These are phyloP conservation scores for Rhodotorula paludigena DNA, from an alignment of 768 basidiomycete genomes.

Conservation along the genomic window DNA sequence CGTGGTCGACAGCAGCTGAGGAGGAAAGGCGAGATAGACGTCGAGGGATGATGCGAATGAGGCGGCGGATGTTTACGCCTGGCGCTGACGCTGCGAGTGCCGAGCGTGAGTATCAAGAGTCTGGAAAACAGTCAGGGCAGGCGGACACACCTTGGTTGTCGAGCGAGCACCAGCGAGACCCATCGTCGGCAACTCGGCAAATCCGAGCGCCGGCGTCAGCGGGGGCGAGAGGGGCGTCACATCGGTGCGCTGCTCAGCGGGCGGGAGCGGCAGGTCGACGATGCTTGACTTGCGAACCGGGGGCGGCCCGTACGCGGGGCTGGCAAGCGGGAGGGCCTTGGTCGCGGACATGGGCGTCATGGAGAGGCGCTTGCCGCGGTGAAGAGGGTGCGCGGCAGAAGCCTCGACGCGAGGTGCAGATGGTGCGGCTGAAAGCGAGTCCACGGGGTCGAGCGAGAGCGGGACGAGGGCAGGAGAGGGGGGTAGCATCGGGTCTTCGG, in stretches of 20 bases:
- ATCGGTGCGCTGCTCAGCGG: not conserved
- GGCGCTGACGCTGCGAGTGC: not conserved
- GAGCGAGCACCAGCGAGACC: not conserved
- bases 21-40: not conserved
- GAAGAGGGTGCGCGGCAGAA: not conserved
- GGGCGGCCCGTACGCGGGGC: not conserved
- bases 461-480: slow-evolving; percentile 9
- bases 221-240: not conserved
- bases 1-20: too few relatives aligned
- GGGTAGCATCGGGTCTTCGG: not conserved
- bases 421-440: too few relatives aligned
- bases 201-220: not conserved
- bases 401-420: not conserved
- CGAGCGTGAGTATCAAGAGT: not conserved
- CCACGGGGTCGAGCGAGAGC: not conserved
- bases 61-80: not conserved
- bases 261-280: slow-evolving; percentile 6
- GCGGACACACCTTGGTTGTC: not conserved
- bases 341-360: slow-evolving; percentile 10
- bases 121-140: not conserved
- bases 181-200: not conserved
- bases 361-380: slow-evolving; percentile 1
- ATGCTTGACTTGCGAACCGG: not conserved
- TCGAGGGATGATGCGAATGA: not conserved
- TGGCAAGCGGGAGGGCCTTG: not conserved